phyloP scores from a whole-genome alignment of 2,329 filamentous ascomycete species.

The Pseudocercospora musae region DNA sequence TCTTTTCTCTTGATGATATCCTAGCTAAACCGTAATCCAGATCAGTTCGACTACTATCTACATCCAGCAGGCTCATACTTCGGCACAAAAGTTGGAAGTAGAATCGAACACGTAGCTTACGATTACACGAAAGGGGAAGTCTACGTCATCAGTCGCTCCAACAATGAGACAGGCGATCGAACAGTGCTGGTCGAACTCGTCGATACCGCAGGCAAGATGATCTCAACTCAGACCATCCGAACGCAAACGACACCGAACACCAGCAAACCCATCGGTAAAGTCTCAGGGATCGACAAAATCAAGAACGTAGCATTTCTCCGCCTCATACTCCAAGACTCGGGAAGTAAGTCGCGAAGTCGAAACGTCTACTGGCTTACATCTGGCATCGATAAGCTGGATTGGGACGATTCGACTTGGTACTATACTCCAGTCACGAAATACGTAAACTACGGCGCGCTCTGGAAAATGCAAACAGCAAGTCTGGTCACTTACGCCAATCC shows the following conservation, averaged over 20 bases:
- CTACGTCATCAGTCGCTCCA: constrained; percentile 10
- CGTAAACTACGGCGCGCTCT: neutral
- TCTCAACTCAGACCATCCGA: neutral
- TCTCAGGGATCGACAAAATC: constrained; percentile 10
- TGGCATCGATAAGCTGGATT: constrained; percentile 3
- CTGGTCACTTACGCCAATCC: neutral
- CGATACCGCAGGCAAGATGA: neutral
- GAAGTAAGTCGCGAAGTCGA: constrained; percentile 3
- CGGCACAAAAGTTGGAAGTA: constrained; percentile 11
- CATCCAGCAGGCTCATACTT: constrained; percentile 15
- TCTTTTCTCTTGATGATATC: neutral
- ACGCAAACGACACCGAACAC: constrained; percentile 3
- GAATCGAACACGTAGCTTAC: constrained; percentile 11
- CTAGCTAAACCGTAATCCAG: neutral
- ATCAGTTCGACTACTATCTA: constrained; percentile 15
- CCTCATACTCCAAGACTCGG: neutral
- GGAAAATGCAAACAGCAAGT: constrained; percentile 1
- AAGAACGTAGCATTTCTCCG: constrained; percentile 12
- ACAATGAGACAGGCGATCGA: neutral
- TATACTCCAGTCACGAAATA: constrained; percentile 7
- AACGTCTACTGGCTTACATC: constrained; percentile 13
- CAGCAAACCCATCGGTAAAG: constrained; percentile 1
- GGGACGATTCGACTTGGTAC: constrained; percentile 12
- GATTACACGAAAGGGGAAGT: constrained; percentile 1
- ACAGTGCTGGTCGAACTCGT: constrained; percentile 5